A percentile compares a stretch with the other conserved stretches of the same genome.
Evolutionary conservation across 768 basidiomycete genomes (phyloP).

Genomic region (Leucocoprinus leucothites): DNA sequence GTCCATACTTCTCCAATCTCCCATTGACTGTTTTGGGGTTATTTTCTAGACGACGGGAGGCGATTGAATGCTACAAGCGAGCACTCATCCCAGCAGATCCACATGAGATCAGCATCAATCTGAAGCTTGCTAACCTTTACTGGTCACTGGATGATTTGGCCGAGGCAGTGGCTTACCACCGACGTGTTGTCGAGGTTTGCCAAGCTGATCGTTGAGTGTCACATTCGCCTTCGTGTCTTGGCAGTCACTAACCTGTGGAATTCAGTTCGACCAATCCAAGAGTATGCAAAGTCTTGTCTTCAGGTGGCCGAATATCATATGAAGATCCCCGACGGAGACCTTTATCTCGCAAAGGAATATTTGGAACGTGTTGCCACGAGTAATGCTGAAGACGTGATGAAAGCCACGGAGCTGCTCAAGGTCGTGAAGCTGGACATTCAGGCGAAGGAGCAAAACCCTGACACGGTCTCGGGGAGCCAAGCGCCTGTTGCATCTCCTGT

Average conservation of each 20-base stretch:
- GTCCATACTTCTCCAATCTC: not conserved
- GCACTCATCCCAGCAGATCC: conserved; percentile 82
- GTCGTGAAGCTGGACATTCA: conserved; percentile 39
- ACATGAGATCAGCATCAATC: conserved; percentile 67
- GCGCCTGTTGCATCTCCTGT: not conserved
- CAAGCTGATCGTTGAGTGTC: conserved; percentile 52
- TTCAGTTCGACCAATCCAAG: conserved; percentile 65
- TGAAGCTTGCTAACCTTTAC: conserved; percentile 74
- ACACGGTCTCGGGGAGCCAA: conserved; percentile 12
- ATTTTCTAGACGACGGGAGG: conserved; percentile 68
- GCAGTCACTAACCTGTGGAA: conserved; percentile 22
- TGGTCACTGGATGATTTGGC: conserved; percentile 60
- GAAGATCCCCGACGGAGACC: conserved; percentile 55
- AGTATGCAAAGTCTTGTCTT: conserved; percentile 82
- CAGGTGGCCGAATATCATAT: conserved; percentile 83
- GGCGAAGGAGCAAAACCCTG: conserved; percentile 19
- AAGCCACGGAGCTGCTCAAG: conserved; percentile 71
- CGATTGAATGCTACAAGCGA: conserved; percentile 88
- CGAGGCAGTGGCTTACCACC: conserved; percentile 78
- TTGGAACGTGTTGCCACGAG: conserved; percentile 71
- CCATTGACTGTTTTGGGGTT: not conserved
- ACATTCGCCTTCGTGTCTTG: conserved; percentile 17
- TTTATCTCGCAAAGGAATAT: conserved; percentile 69
- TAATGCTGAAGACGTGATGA: conserved; percentile 79
- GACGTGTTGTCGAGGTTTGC: conserved; percentile 73